Percentiles rank a stretch among this genome's conserved stretches.
phyloP scores from a whole-genome alignment of 2,329 filamentous ascomycete genomes.

The Pezicula neosporulosa region DNA sequence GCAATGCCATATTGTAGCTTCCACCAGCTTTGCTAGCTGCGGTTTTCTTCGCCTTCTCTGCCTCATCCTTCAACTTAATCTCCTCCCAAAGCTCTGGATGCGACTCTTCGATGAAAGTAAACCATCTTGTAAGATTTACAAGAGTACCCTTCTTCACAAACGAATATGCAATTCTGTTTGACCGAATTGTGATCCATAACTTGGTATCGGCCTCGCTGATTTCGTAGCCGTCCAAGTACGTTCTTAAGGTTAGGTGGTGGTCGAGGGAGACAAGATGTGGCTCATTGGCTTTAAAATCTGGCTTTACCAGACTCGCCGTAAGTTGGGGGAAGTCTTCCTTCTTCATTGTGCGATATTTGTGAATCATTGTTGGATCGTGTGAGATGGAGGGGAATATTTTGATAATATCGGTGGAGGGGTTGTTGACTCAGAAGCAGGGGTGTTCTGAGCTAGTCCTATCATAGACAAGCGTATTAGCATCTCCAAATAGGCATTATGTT shows the following conservation, averaged over 20 bases:
- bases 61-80: slow-evolving; percentile 66
- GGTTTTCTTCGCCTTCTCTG: slow-evolving; percentile 65
- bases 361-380: slow-evolving; percentile 3
- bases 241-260: slow-evolving; percentile 81
- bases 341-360: slow-evolving; percentile 45
- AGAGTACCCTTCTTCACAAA: slow-evolving; percentile 77
- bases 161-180: slow-evolving; percentile 79
- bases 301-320: slow-evolving; percentile 45
- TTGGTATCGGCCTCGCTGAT: slow-evolving; percentile 75
- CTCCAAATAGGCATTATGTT: no score
- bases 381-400: slow-evolving; percentile 13
- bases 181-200: slow-evolving; percentile 79
- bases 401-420: slow-evolving; percentile 6
- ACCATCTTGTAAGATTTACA: slow-evolving; percentile 81
- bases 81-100: slow-evolving; percentile 73
- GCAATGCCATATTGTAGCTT: slow-evolving; percentile 84
- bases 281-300: slow-evolving; percentile 82
- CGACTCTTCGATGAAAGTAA: slow-evolving; percentile 75
- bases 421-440: no score
- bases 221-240: slow-evolving; percentile 79
- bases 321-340: slow-evolving; percentile 51
- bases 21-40: slow-evolving; percentile 72
- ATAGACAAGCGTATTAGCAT: no score
- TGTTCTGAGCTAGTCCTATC: not conserved
- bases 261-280: slow-evolving; percentile 73